Conservation (phyloP, 306 rosid species). For the Quercus bicolor region DNA sequence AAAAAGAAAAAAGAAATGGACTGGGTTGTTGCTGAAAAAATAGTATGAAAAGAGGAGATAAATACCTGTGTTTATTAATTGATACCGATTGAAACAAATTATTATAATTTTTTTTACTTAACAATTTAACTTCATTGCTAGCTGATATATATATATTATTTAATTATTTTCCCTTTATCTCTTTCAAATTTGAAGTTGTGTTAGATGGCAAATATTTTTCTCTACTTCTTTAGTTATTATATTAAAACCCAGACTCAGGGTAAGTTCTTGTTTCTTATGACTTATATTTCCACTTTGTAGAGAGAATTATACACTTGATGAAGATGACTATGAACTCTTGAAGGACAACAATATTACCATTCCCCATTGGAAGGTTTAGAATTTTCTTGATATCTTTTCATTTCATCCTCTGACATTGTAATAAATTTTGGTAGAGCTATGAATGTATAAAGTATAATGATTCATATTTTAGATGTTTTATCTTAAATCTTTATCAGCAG, state of each 20-base stretch:
- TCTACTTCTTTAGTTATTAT: not conserved
- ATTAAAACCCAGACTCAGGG: not conserved
- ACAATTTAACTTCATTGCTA: not conserved
- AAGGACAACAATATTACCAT: conserved; percentile 88
- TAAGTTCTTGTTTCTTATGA: conserved; percentile 11
- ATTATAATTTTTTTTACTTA: not conserved
- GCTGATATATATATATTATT: not conserved
- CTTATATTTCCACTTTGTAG: conserved; percentile 35
- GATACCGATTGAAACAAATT: not conserved
- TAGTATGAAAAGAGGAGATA: not conserved
- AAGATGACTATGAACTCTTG: conserved; percentile 88
- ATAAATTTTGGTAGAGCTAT: not conserved
- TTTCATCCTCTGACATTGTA: not conserved
- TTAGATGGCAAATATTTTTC: not conserved
- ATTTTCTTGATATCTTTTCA: not conserved
- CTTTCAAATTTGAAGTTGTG: not conserved
- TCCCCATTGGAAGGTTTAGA: conserved; percentile 78
- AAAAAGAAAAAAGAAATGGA: not conserved
- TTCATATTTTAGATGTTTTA: not conserved
- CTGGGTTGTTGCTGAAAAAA: not conserved
- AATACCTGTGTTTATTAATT: not conserved
- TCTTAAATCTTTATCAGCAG: conserved; percentile 40
- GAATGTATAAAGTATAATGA: not conserved
- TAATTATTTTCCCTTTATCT: not conserved
- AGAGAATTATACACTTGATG: conserved; percentile 90